Conservation (phyloP, 257 asterid genomes). For the Fraxinus pennsylvanica region DNA sequence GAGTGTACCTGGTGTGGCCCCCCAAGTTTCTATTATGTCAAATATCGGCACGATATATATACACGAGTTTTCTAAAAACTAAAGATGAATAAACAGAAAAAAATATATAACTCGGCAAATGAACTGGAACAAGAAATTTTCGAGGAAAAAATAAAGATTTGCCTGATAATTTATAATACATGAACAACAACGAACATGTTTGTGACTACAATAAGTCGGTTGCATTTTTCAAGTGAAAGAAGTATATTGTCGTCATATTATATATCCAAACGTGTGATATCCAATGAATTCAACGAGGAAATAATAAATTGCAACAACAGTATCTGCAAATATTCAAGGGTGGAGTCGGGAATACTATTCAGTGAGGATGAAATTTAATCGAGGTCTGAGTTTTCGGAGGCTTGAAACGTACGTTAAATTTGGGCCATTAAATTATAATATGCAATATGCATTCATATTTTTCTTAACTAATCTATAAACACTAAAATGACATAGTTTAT, state of each 20-base stretch:
- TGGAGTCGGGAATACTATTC: constrained; percentile 50
- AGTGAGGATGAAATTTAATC: no score
- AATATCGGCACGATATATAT: constrained; percentile 58
- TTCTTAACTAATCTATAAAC: no score
- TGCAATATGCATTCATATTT: no score
- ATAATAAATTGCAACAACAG: constrained; percentile 55
- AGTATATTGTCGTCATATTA: constrained; percentile 53
- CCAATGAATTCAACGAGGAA: constrained; percentile 59
- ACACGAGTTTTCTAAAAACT: constrained; percentile 24
- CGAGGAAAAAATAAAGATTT: not conserved
- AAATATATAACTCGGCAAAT: not conserved
- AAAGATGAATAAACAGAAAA: not conserved
- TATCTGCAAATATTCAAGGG: constrained; percentile 53
- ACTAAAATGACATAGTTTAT: no score
- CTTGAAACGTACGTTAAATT: no score
- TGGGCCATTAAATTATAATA: no score
- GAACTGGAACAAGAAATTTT: not conserved
- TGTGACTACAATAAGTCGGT: constrained; percentile 54
- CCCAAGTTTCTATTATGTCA: constrained; percentile 54
- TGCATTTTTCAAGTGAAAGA: constrained; percentile 43
- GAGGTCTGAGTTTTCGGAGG: no score
- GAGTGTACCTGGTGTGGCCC: no score
- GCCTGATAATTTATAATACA: constrained; percentile 74
- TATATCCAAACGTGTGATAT: constrained; percentile 45
- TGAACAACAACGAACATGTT: constrained; percentile 63